Conservation (phyloP, 2,329 filamentous ascomycete species). For the Aspergillus vadensis region DNA sequence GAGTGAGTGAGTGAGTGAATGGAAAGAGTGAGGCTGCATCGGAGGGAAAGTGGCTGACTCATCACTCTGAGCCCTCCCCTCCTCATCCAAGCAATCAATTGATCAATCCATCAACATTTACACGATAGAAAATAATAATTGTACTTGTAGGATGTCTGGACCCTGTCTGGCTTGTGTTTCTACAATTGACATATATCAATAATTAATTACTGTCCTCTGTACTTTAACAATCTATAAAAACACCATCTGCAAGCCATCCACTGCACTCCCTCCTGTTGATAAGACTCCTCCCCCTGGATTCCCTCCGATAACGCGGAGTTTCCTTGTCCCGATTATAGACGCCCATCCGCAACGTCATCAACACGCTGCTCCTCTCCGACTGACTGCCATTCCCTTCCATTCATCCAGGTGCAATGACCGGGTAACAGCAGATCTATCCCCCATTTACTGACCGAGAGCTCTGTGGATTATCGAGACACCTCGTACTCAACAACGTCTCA, state of each 20-base stretch:
- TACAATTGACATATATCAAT: too few species aligned
- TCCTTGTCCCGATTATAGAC: constrained; percentile 13
- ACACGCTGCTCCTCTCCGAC: not conserved
- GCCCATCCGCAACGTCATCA: constrained; percentile 12
- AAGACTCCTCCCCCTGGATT: not conserved
- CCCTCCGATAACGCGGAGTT: constrained; percentile 9
- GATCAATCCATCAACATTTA: too few species aligned
- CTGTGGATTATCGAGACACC: not conserved
- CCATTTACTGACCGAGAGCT: not conserved
- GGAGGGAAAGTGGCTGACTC: not conserved
- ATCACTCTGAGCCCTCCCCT: not conserved
- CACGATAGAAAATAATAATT: too few species aligned
- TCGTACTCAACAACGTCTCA: not conserved
- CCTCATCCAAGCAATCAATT: not conserved
- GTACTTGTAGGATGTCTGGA: too few species aligned
- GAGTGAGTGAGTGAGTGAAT: not conserved
- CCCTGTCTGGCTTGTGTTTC: too few species aligned
- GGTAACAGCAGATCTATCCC: not conserved
- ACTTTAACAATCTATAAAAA: too few species aligned
- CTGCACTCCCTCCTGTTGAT: not conserved
- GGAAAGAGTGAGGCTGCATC: constrained; percentile 2
- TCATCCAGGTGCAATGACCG: not conserved
- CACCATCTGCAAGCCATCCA: not conserved
- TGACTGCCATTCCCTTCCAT: not conserved
- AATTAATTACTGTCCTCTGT: too few species aligned